Evolutionary conservation across 371 early-diverging fungal species (phyloP), one percentile per base, ranked within the genome.

Genomic region (Mortierella sp.): DNA sequence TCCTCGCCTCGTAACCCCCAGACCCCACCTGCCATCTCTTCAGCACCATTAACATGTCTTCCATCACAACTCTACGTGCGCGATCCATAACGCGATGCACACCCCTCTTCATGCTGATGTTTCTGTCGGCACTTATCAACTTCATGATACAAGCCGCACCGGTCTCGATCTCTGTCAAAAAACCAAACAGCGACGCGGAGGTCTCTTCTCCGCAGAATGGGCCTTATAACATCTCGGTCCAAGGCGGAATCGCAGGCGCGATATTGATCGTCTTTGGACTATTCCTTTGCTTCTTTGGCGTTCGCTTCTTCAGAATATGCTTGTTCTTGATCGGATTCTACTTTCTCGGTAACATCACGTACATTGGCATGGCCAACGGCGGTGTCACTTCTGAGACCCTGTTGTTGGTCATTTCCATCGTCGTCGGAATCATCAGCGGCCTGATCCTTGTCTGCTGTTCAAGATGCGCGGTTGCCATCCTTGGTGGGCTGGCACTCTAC

Each of bases 271-370:
- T 82, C 4, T 54, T 82, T 8, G 94, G 93, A 0, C 32, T 92
- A 9, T 47, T 90, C 43, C 83, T 90, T 49, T 83, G 83, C 59
- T 88, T 89, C 64, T 83, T 87, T 48, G 93, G 94, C 5, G 78
- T 81, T 70, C 78, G 79, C 48, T 61, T 89, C 43, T 81, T 86
- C 64, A 82, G 80, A 51, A 51, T 83, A n/a, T 81, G 86, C 43
- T 70, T 89, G 47, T 89, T 89, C 68, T 56, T 89, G 53, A 82
- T 84, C 30, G 90, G 92, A n/a, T 86, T 83, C 60, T 86, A 82
- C 51, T 75, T 87, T 2, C 80, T 84, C 26, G 80, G 79, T 43
- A 79, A 84, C 27, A 52, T 84, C 24, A 79, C 82, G 14, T 89
- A 89, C 79, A 72, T 90, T 37, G 65, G 86, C 49, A 59, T 90